Conservation (phyloP, 192 early-diverging fungal genomes). For the Geosiphon pyriformis region DNA sequence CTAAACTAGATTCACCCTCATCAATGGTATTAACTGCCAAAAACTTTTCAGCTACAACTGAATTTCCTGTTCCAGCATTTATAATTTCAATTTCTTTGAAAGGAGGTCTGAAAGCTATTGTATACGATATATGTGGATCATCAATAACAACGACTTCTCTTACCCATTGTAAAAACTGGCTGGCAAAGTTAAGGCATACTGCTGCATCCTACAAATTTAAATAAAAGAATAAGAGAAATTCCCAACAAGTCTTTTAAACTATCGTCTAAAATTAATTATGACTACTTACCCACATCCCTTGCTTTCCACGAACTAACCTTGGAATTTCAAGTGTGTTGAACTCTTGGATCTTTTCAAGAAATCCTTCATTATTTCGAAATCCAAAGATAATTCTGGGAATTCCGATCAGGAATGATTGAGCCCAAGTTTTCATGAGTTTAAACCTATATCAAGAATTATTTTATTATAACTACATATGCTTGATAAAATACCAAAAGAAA, state of each 20-base stretch:
- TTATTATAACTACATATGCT: background rate
- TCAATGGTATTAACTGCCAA: too few species aligned
- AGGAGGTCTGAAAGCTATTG: slow-evolving; percentile 38
- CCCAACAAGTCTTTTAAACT: background rate
- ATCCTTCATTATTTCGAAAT: slow-evolving; percentile 74
- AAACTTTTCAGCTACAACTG: slow-evolving; percentile 44
- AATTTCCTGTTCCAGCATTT: slow-evolving; percentile 19
- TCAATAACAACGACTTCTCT: slow-evolving; percentile 33
- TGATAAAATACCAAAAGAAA: too few species aligned
- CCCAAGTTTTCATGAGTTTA: slow-evolving; percentile 90
- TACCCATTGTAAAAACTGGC: slow-evolving; percentile 54
- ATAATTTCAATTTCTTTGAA: slow-evolving; percentile 39
- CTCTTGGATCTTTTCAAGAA: slow-evolving; percentile 47
- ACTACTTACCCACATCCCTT: slow-evolving; percentile 60
- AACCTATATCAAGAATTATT: slow-evolving; percentile 32
- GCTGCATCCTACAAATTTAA: slow-evolving; percentile 49
- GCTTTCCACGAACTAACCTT: slow-evolving; percentile 60
- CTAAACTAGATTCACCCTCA: too few species aligned
- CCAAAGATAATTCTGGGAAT: slow-evolving; percentile 80
- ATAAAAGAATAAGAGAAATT: background rate
- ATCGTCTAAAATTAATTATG: background rate
- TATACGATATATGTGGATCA: slow-evolving; percentile 41
- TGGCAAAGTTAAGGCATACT: slow-evolving; percentile 83
- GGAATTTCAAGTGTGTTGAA: slow-evolving; percentile 81
- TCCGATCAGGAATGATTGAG: slow-evolving; percentile 89